A percentile compares a stretch with the other conserved stretches of the same genome.
Evolutionary conservation across 768 basidiomycete genomes (phyloP).

Genomic region (Suillus cothurnatus): DNA sequence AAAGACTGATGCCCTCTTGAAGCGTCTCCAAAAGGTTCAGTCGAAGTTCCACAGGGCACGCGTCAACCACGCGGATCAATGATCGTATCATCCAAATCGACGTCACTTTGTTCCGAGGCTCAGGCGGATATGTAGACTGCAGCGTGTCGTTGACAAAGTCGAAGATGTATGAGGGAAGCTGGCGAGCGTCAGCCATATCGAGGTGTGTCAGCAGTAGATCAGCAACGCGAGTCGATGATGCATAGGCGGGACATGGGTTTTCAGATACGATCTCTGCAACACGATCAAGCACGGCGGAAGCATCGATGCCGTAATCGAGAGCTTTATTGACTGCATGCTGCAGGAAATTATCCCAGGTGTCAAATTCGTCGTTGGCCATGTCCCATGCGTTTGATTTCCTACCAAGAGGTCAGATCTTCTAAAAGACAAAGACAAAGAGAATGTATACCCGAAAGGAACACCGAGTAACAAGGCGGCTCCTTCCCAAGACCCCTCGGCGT

Average conservation of each 20-base stretch:
- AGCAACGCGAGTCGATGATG: slow-evolving; percentile 53
- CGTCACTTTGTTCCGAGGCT: slow-evolving; percentile 50
- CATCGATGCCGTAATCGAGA: slow-evolving; percentile 61
- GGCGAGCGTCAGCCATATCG: slow-evolving; percentile 50
- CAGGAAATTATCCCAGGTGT: slow-evolving; percentile 62
- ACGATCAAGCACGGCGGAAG: slow-evolving; percentile 53
- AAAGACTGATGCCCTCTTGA: slow-evolving; percentile 57
- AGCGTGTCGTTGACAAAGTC: slow-evolving; percentile 65
- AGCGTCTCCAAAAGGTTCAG: slow-evolving; percentile 47
- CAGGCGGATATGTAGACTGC: slow-evolving; percentile 66
- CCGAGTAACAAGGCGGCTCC: slow-evolving; percentile 52
- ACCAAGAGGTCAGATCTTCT: not conserved
- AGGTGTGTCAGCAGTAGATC: slow-evolving; percentile 63
- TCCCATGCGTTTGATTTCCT: slow-evolving; percentile 47
- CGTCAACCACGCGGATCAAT: slow-evolving; percentile 54
- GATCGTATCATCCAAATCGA: slow-evolving; percentile 66
- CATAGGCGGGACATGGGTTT: slow-evolving; percentile 40
- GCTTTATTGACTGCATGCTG: slow-evolving; percentile 53
- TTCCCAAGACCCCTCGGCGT: slow-evolving; percentile 52
- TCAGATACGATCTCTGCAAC: slow-evolving; percentile 51
- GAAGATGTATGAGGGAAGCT: slow-evolving; percentile 55
- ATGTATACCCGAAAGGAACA: slow-evolving; percentile 63
- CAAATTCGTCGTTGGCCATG: slow-evolving; percentile 53
- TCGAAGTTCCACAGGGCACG: slow-evolving; percentile 52
- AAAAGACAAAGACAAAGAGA: slow-evolving; percentile 12